phyloP scores from a whole-genome alignment of 345 rosid species.

The Moricandia arvensis region DNA sequence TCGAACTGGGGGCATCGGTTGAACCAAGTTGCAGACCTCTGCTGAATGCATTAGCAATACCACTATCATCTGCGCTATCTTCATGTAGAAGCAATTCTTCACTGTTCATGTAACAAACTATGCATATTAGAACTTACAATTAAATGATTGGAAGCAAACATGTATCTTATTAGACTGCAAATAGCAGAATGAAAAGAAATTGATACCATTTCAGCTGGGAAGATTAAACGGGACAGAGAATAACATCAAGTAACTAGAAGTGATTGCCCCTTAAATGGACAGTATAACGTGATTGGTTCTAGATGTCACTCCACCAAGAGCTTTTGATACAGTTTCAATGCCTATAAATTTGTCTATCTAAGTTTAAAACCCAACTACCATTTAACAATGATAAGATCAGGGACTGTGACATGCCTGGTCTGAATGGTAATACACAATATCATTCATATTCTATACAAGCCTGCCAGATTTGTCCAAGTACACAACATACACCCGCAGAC shows the following conservation, averaged over 20 bases:
- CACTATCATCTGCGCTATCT: constrained; percentile 60
- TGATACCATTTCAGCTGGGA: not conserved
- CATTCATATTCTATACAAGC: constrained; percentile 17
- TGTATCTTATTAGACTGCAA: constrained; percentile 5
- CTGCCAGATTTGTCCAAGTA: constrained; percentile 1
- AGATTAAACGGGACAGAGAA: not conserved
- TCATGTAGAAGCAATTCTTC: constrained; percentile 91
- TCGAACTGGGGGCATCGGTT: constrained; percentile 48
- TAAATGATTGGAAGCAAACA: constrained; percentile 1
- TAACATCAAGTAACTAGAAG: constrained; percentile 12
- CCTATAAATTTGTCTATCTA: not conserved
- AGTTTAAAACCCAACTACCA: constrained; percentile 12
- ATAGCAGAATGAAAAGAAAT: not conserved
- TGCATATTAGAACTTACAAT: constrained; percentile 12
- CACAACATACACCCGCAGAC: not conserved
- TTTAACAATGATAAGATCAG: constrained; percentile 15
- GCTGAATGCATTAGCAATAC: constrained; percentile 58
- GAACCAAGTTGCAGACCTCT: constrained; percentile 68
- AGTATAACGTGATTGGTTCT: constrained; percentile 2
- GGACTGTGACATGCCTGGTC: not conserved
- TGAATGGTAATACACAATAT: not conserved
- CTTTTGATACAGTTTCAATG: not conserved
- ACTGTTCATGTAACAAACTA: constrained; percentile 44
- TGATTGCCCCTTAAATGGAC: constrained; percentile 5
- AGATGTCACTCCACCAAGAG: not conserved